phyloP scores from a whole-genome alignment of 2,329 filamentous ascomycete genomes.

The Magnaporthiopsis poae region DNA sequence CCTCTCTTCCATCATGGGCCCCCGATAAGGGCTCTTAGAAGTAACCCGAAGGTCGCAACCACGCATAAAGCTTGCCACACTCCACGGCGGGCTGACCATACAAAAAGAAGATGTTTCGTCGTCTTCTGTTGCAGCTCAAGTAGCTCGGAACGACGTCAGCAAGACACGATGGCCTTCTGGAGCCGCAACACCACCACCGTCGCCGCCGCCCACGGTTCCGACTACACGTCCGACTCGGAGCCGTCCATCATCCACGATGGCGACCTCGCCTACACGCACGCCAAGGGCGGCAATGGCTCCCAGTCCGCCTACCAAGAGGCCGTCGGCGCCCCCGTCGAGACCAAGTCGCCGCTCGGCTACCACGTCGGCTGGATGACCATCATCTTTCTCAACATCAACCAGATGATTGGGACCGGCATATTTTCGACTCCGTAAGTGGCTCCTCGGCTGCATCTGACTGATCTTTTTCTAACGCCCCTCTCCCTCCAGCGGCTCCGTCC shows the following conservation, averaged over 20 bases:
- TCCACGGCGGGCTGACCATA: too few species aligned
- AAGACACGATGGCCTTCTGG: constrained; percentile 12
- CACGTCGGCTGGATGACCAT: constrained; percentile 45
- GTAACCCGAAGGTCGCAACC: too few species aligned
- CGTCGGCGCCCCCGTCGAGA: constrained; percentile 51
- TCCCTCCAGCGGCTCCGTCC: constrained; percentile 40
- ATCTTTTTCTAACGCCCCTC: too few species aligned
- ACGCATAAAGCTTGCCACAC: too few species aligned
- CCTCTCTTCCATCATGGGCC: too few species aligned
- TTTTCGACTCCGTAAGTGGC: constrained; percentile 48
- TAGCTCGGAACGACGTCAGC: too few species aligned
- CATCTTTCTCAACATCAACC: constrained; percentile 49
- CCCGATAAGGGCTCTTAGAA: too few species aligned
- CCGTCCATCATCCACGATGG: constrained; percentile 26
- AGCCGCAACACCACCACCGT: constrained; percentile 9
- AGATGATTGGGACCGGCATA: constrained; percentile 55
- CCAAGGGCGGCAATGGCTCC: constrained; percentile 18
- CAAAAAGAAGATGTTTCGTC: too few species aligned
- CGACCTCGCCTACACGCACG: constrained; percentile 31
- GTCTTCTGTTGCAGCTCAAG: too few species aligned
- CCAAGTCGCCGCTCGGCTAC: constrained; percentile 49
- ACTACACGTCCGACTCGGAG: constrained; percentile 17
- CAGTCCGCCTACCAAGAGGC: constrained; percentile 38
- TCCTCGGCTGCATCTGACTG: background rate
- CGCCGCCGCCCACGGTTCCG: constrained; percentile 8